A percentile compares a stretch with the other conserved stretches of the same genome.
Conservation (phyloP, 805 yeast genomes). For the Wickerhamiella qilinensis region DNA sequence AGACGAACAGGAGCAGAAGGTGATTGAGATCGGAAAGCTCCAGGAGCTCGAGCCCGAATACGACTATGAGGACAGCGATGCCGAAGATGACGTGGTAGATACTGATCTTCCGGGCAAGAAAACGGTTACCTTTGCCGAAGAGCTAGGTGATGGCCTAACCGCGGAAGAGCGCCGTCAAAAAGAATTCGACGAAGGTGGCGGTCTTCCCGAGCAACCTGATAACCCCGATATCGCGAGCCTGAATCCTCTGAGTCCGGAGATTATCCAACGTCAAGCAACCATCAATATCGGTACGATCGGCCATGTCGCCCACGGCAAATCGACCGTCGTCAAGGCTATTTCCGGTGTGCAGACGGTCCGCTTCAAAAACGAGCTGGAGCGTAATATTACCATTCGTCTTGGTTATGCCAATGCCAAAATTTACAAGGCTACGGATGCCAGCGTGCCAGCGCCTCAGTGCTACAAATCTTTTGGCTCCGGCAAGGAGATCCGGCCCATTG, state of each 20-base stretch:
- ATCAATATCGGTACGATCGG: constrained; percentile 87
- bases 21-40: constrained; percentile 55
- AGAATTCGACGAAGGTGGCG: constrained; percentile 97
- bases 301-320: constrained; percentile 91
- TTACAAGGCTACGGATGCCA: constrained; percentile 74
- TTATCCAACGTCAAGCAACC: constrained; percentile 92
- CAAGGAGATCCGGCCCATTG: constrained; percentile 86
- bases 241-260: constrained; percentile 86
- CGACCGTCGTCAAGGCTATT: constrained; percentile 87
- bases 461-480: constrained; percentile 89
- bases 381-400: constrained; percentile 94
- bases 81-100: constrained; percentile 20
- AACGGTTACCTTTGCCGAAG: constrained; percentile 55
- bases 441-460: constrained; percentile 86
- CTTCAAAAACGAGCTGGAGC: constrained; percentile 96
- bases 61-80: constrained; percentile 27
- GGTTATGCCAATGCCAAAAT: constrained; percentile 99
- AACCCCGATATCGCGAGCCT: constrained; percentile 67
- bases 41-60: constrained; percentile 26
- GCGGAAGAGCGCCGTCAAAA: constrained; percentile 63
- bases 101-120: constrained; percentile 30
- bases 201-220: constrained; percentile 90
- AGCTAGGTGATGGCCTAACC: constrained; percentile 39
- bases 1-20: constrained; percentile 72
- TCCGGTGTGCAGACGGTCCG: constrained; percentile 99